These are phyloP conservation scores for Phytopythium aichiense DNA, from an alignment of 352 stramenopile genomes.

Conservation along the genomic window DNA sequence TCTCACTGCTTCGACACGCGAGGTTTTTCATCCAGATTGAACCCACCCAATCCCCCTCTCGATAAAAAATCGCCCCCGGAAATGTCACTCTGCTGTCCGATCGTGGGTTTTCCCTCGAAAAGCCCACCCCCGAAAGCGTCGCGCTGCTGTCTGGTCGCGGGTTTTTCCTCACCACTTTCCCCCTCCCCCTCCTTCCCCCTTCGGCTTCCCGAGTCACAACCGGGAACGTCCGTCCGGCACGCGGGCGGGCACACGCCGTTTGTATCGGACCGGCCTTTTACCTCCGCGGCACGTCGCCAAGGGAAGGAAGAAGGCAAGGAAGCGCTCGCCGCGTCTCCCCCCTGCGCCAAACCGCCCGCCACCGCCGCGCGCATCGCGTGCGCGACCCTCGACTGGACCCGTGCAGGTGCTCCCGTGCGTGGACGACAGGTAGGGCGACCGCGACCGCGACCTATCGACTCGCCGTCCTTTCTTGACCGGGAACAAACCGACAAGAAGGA, in stretches of 20 bases:
- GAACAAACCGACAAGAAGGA: background rate
- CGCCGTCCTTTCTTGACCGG: background rate
- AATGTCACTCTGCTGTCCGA: background rate
- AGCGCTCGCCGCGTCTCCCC: background rate
- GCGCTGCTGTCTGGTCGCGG: too few species aligned
- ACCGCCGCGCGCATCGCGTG: background rate
- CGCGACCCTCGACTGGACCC: background rate
- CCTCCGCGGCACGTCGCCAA: background rate
- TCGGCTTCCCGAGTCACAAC: background rate
- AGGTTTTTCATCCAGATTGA: background rate
- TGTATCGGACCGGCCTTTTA: conserved; percentile 9
- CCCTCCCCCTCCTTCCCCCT: background rate
- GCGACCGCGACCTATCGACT: background rate
- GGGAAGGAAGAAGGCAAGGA: background rate
- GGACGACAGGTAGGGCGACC: background rate
- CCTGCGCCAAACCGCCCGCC: background rate
- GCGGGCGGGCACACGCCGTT: conserved; percentile 5
- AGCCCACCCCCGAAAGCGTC: too few species aligned
- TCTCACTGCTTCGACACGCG: background rate
- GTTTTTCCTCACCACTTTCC: background rate
- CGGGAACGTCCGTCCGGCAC: background rate
- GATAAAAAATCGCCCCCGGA: background rate
- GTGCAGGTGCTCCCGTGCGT: background rate
- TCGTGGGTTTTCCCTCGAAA: conserved; percentile 1
- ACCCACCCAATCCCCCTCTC: background rate